Base-by-base conservation (phyloP, 2,329 filamentous ascomycete species). In the Sclerotinia glacialis region DNA sequence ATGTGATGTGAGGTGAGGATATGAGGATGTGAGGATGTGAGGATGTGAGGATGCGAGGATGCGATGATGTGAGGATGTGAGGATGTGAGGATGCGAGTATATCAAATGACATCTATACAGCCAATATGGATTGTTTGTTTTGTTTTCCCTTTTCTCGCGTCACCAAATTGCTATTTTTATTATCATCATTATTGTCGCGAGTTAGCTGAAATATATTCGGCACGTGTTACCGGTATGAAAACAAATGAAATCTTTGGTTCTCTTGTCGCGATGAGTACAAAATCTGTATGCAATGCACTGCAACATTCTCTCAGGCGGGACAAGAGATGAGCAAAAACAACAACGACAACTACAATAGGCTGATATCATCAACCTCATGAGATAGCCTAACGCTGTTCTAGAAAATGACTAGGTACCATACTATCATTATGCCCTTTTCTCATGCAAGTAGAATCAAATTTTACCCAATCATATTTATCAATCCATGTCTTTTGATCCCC, bases 401-500 rank as follows among this genome's bases (percentile, higher is more conserved):
- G 28, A 47, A 47, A 42, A 46, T 34, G 54, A 56, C n/a, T 42
- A 31, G 42, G 55, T 59, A 46, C 26, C 18, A 34, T 34, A 28
- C 50, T 40, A 40, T 40, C 37, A 47, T 59, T 2, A 37, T 47
- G 56, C 2, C 21, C 31, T 56, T 47, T 60, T 28, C 28, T n/a
- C 12, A 49, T 60, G 44, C 58, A 49, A 49, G 58, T 11, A 49
- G 28, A 37, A 34, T 34, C 23, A n/a, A 46, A 31, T 8, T 26
- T 47, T 1, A 42, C 3, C 63, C 63, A 65, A 59, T 65, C 31
- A 31, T 50, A 18, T 50, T 6, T 21, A 21, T 47, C 63, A 47
- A 59, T 26, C 54, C 40, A 46, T 59, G 42, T 65, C 63, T 59
- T 65, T 65, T 47, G 63, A 59, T 65, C 53, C 61, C 54, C 52